Base-by-base conservation (phyloP, 257 asterid species). In the Asclepias syriaca region DNA sequence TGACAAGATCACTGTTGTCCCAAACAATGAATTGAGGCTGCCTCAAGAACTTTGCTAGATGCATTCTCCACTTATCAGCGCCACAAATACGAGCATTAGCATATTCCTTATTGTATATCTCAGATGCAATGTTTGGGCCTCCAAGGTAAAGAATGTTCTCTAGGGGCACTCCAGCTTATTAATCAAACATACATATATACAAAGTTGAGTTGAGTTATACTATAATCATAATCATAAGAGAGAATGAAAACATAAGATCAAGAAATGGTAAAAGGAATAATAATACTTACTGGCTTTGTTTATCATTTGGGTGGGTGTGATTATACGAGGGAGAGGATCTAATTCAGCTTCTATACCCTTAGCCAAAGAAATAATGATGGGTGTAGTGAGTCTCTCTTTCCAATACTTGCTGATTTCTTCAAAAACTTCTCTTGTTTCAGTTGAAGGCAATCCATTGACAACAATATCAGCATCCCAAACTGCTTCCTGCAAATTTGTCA, bases 31-130 rank as follows among this genome's bases (percentile, higher is more conserved):
- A 92, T 70, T 92, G 88, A 51, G 98, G 90, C 61, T 90, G 98
- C 67, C 96, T 81, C 49, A 92, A 78, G 84, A 92, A 92, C 85
- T 80, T 89, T 61, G 98, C 92, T 9, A 92, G 90, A 18, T 87
- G 82, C 59, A 81, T 55, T 79, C 96, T 87, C 96, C 96, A 92
- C 80, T 88, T 92, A 0, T 85, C 89, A 2, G 94, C 86, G 2
- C 96, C 98, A 74, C 98, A 92, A 60, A 92, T 88, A 50, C 98
- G 95, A 24, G 98, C 98, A 74, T 92, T 92, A 18, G 98, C 98
- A 56, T 92, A 92, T 69, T 92, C 98, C 77, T 85, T 88, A 76
- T 90, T 85, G 85, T 92, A 92, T 43, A 92, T 92, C 84, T 92
- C 96, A 1, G 98, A 92, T 46, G 98, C 98, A 66, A 92, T 92